Percentiles rank a stretch among this genome's conserved stretches.
These are phyloP conservation scores for Lasiodiplodia hormozganensis DNA, from an alignment of 2,329 filamentous ascomycete species.

Conservation along the genomic window DNA sequence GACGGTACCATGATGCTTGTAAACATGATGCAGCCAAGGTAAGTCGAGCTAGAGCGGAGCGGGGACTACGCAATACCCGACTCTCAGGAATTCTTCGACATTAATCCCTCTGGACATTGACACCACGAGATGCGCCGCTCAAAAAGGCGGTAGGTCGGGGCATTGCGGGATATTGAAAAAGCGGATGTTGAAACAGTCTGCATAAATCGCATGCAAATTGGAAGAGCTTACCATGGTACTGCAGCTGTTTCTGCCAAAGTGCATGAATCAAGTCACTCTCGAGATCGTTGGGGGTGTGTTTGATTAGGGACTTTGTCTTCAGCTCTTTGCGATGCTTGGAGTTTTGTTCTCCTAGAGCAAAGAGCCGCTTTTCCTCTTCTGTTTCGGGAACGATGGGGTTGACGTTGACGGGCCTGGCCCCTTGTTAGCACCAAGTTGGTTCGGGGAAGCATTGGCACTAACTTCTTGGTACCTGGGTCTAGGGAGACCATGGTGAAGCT, in stretches of 20 bases:
- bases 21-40: no score
- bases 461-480: conserved; percentile 71
- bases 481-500: conserved; percentile 80
- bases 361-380: conserved; percentile 69
- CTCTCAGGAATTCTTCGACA: not conserved
- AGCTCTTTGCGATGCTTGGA: conserved; percentile 71
- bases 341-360: conserved; percentile 68
- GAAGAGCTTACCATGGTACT: conserved; percentile 61
- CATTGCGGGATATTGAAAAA: not conserved
- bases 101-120: not conserved
- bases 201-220: not conserved
- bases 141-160: not conserved
- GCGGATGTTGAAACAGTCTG: not conserved
- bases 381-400: conserved; percentile 68
- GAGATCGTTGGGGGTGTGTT: conserved; percentile 72
- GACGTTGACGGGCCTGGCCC: conserved; percentile 63
- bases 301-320: conserved; percentile 65
- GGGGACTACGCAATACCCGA: no score
- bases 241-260: conserved; percentile 73
- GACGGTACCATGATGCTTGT: not conserved
- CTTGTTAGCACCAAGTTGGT: conserved; percentile 7
- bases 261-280: conserved; percentile 75
- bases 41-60: not conserved
- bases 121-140: not conserved
- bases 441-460: conserved; percentile 18